Conservation (phyloP, 2,329 filamentous ascomycete species). For the Talaromyces sp. region DNA sequence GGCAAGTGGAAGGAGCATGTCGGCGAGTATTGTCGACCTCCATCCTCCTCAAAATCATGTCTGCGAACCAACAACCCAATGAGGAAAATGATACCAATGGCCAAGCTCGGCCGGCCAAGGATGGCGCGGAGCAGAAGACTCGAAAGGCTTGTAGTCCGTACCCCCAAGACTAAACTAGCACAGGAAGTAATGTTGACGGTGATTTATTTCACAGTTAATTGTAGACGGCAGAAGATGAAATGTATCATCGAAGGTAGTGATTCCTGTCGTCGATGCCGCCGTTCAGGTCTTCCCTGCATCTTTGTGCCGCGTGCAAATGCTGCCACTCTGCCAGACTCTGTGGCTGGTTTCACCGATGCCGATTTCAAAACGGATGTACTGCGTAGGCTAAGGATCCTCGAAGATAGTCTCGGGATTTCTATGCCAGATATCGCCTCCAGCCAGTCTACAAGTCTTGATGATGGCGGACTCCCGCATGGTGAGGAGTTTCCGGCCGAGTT, state of each 20-base stretch:
- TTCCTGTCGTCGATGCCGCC: constrained; percentile 9
- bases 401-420: constrained; percentile 6
- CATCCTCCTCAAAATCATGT: constrained; percentile 1
- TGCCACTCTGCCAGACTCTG: constrained; percentile 5
- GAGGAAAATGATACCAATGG: neutral
- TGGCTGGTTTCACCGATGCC: neutral
- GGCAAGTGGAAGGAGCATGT: neutral
- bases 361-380: constrained; percentile 10
- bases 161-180: neutral
- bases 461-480: neutral
- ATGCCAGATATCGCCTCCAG: neutral
- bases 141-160: constrained; percentile 13
- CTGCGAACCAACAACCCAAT: constrained; percentile 5
- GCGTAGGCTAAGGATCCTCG: constrained; percentile 9
- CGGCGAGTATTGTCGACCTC: neutral
- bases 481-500: constrained; percentile 4
- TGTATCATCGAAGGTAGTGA: constrained; percentile 3
- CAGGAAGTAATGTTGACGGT: neutral
- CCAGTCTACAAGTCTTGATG: neutral
- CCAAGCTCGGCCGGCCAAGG: constrained; percentile 1
- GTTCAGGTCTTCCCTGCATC: constrained; percentile 9
- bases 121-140: constrained; percentile 10
- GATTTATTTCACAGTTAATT: constrained; percentile 6
- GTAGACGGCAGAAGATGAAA: constrained; percentile 12
- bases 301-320: constrained; percentile 13